Percentiles rank a stretch among this genome's conserved stretches.
These are phyloP conservation scores for Diddensiella santjacobensis DNA, from an alignment of 805 yeast genomes.

Conservation along the genomic window DNA sequence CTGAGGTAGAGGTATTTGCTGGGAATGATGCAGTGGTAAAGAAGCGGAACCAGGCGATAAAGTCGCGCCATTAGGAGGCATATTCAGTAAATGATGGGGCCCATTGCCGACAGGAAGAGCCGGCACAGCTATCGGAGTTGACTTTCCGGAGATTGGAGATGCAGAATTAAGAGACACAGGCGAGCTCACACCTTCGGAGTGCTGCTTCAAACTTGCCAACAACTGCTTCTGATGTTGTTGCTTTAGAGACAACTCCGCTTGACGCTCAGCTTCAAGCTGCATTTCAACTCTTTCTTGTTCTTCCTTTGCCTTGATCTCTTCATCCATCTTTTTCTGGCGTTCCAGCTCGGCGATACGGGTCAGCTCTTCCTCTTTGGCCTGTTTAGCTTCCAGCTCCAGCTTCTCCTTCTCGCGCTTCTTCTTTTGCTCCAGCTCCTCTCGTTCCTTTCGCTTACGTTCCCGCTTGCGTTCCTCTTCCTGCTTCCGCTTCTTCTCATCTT, in stretches of 20 bases:
- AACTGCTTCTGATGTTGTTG: conserved; percentile 18
- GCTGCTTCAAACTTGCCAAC: conserved; percentile 7
- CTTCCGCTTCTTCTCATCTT: conserved; percentile 25
- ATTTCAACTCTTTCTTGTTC: conserved; percentile 6
- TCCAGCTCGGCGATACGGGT: conserved; percentile 28
- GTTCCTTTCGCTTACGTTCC: conserved; percentile 29
- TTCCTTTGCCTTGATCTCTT: conserved; percentile 8
- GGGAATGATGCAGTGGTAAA: background rate
- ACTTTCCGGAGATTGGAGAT: conserved; percentile 4
- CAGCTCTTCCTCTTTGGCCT: conserved; percentile 12
- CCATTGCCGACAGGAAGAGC: conserved; percentile 5
- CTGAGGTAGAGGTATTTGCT: background rate
- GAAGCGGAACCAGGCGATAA: background rate
- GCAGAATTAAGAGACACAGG: conserved; percentile 4
- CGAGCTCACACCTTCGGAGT: background rate
- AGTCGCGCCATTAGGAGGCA: background rate
- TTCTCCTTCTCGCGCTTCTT: conserved; percentile 15
- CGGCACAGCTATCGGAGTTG: conserved; percentile 9
- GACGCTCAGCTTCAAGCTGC: conserved; percentile 4
- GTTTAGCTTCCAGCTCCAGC: conserved; percentile 18
- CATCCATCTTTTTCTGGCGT: conserved; percentile 19
- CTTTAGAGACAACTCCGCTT: conserved; percentile 7
- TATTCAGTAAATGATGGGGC: background rate
- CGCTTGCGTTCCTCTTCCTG: conserved; percentile 27
- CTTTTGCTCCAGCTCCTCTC: conserved; percentile 31